phyloP scores from a whole-genome alignment of 768 basidiomycete species.

The Kwoniella europaea region DNA sequence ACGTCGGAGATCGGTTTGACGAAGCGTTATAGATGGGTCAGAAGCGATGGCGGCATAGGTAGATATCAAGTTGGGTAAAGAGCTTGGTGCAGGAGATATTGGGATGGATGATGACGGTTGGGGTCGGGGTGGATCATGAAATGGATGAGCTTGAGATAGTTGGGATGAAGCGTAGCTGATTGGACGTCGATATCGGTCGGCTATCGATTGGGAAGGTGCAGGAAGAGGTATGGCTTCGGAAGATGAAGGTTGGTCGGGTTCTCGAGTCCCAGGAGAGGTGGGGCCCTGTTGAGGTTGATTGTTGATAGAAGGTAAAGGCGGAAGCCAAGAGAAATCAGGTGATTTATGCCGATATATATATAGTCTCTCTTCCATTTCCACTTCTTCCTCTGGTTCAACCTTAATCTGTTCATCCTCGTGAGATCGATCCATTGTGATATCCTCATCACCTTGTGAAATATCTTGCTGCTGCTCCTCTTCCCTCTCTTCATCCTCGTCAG shows the following conservation, averaged over 20 bases:
- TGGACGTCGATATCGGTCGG: conserved; percentile 33
- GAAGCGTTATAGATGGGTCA: conserved; percentile 42
- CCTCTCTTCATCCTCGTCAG: conserved; percentile 2
- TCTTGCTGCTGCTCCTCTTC: conserved; percentile 16
- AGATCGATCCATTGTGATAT: neutral
- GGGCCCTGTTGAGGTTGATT: neutral
- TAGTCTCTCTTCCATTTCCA: neutral
- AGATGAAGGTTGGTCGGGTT: neutral
- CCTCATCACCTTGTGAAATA: neutral
- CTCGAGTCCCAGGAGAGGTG: neutral
- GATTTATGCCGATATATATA: conserved; percentile 17
- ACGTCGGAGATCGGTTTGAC: conserved; percentile 28
- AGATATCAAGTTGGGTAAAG: conserved; percentile 35
- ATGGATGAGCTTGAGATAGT: conserved; percentile 31
- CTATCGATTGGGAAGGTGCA: conserved; percentile 22
- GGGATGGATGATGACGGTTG: neutral
- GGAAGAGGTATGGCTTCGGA: neutral
- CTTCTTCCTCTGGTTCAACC: conserved; percentile 10
- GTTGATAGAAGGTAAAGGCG: conserved; percentile 30
- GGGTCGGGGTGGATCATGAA: conserved; percentile 32
- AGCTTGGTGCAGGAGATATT: conserved; percentile 31
- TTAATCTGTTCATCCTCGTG: neutral
- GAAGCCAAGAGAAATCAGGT: conserved; percentile 39
- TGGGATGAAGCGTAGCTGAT: conserved; percentile 38
- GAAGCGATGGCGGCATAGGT: conserved; percentile 37